Evolutionary conservation across 106 monocot species (phyloP), one percentile per base, ranked within the genome.

Genomic region (Dendrobium nobile): DNA sequence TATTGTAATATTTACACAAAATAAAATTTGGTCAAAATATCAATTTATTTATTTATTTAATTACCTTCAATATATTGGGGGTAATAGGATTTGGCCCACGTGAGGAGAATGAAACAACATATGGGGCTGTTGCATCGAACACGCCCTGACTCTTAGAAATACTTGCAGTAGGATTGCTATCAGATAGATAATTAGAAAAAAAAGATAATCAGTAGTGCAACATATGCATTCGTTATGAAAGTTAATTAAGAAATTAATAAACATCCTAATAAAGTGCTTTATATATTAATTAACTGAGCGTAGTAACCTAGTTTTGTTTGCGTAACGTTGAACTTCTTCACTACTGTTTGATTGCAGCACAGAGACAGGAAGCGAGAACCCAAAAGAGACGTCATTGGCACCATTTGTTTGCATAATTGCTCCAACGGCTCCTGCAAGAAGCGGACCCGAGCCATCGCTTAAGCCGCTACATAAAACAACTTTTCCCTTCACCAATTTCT

Each of bases 41-140:
- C 24, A 11, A 37, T 0, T 64, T 37, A 70, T 13, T 10, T 10
- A 3, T 16, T 31, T 64, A 22, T 6, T 26, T 24, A n/a, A 13
- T 37, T 81, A 86, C 86, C 48, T 86, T 86, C 41, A 86, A 82
- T 75, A 86, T 61, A 42, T 86, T 72, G 7, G 5, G 4, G 2
- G 82, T 86, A n/a, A 79, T 44, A 4, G 79, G 86, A 48, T 82
- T 82, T 55, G 86, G 86, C 31, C 86, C 86, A 65, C 86, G 79
- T 1, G 86, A 86, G 2, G 86, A 86, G 77, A 83, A 86, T 0
- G 77, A 80, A n/a, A 56, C 79, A 6, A 77, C 79, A 0, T 67
- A 79, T 6, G 82, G 82, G 20, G 86, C 86, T 16, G 44, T 33
- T 1, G 55, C 56, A 65, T 86, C 86, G 41, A 47, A 42, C 44